A percentile compares a stretch with the other conserved stretches of the same genome.
phyloP scores from a whole-genome alignment of 176 grass and related monocot species.

The Raddia distichophylla region DNA sequence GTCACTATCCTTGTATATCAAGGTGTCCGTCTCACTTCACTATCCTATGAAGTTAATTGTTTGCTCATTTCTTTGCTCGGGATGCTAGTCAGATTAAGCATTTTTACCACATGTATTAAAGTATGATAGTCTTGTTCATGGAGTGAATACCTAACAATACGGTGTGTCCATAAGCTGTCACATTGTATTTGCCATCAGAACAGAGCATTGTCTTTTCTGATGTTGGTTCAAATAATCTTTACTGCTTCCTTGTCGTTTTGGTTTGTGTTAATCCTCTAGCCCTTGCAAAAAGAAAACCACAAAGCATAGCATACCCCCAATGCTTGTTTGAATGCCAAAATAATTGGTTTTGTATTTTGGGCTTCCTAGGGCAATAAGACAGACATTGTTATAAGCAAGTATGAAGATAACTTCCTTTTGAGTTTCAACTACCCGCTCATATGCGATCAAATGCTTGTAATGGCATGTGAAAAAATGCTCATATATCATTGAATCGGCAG shows the following conservation, averaged over 20 bases:
- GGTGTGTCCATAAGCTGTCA: background rate
- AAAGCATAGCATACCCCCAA: background rate
- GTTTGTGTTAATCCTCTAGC: background rate
- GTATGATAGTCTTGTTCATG: background rate
- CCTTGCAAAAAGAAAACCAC: background rate
- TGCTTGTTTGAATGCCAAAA: background rate
- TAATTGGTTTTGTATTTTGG: conserved; percentile 20
- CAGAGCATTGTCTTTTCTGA: background rate
- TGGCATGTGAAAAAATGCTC: conserved; percentile 17
- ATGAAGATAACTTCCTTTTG: conserved; percentile 81
- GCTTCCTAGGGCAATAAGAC: conserved; percentile 81
- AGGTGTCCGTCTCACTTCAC: conserved; percentile 43
- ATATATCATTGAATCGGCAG: conserved; percentile 48
- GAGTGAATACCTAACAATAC: background rate
- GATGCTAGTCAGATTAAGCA: background rate
- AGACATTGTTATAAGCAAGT: conserved; percentile 78
- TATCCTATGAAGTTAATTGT: background rate
- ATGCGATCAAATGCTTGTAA: conserved; percentile 1
- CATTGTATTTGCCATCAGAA: background rate
- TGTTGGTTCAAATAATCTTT: background rate
- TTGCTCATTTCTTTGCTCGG: too few relatives aligned
- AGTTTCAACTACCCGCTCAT: conserved; percentile 36
- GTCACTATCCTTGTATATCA: conserved; percentile 68
- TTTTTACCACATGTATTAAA: background rate
- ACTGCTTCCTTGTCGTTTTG: background rate